These are phyloP conservation scores for Athelia sp. DNA, from an alignment of 1,284 basidiomycete genomes.

Conservation along the genomic window DNA sequence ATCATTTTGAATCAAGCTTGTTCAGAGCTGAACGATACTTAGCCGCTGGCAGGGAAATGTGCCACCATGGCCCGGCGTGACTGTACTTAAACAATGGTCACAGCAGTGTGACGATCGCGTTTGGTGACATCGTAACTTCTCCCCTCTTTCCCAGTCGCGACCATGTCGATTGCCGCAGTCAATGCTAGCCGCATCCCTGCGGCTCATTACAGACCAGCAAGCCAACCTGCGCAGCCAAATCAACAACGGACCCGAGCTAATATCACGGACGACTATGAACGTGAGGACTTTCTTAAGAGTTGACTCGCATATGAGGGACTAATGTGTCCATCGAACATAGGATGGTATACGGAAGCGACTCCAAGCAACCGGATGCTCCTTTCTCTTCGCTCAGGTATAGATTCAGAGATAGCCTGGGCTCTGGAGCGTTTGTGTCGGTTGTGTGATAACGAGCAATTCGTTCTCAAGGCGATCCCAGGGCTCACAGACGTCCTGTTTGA, in stretches of 20 bases:
- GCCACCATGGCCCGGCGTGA: too few species aligned
- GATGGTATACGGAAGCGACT: conserved; percentile 73
- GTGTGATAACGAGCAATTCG: conserved; percentile 71
- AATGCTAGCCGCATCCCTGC: neutral
- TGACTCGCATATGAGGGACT: conserved; percentile 4
- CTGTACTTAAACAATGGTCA: too few species aligned
- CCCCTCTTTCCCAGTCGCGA: neutral
- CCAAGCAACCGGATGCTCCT: conserved; percentile 79
- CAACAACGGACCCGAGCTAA: conserved; percentile 27
- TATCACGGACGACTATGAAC: conserved; percentile 70
- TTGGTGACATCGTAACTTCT: neutral
- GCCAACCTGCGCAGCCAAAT: neutral
- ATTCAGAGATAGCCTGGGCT: conserved; percentile 75
- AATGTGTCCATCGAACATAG: too few species aligned
- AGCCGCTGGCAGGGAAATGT: too few species aligned
- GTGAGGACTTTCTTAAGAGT: too few species aligned
- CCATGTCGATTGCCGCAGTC: neutral
- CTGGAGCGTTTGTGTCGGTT: conserved; percentile 73
- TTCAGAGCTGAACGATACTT: too few species aligned
- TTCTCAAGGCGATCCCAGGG: conserved; percentile 64
- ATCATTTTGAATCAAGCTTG: too few species aligned
- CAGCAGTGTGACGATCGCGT: too few species aligned
- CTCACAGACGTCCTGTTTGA: conserved; percentile 76
- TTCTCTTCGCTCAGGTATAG: conserved; percentile 71
- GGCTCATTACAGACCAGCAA: neutral